Base-by-base conservation (phyloP, 441 rosid species). In the Gossypium armourianum region DNA sequence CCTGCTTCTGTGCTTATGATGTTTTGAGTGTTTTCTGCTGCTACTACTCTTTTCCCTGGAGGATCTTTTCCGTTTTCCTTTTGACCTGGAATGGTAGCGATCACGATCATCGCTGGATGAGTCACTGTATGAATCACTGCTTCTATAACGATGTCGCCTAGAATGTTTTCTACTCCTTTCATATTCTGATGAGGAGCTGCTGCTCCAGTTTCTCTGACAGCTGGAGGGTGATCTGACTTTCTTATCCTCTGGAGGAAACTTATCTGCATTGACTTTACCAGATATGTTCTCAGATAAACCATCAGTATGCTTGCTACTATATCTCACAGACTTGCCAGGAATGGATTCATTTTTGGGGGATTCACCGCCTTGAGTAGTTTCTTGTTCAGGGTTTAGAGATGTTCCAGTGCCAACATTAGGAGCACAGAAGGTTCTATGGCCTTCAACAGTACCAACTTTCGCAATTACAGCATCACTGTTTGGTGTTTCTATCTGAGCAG, bases 11-110 rank as follows among this genome's bases (percentile, higher is more conserved):
- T 79, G 86, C 70, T 75, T 80, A 50, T 32, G 79, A 71, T 78
- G 92, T 74, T 83, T 88, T 20, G 88, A 79, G 72, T 82, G 85
- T 72, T 84, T 90, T 80, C 83, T 88, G 71, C 87, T 81, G 78
- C 86, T 81, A 21, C 89, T 82, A 6, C 78, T 87, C 86, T 88
- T 88, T 63, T 86, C 91, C 63, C 69, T 74, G 13, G 90, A 83
- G 24, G 87, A 86, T 65, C 65, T 79, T 74, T 79, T 80, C 80
- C 76, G 78, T 72, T 83, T 85, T 63, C 82, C 78, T 74, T 85
- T 86, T 3, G 92, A 87, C 63, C 84, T 85, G 21, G 92, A 88
- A 71, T 66, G 55, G 50, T 68, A 24, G 32, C 77, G 82, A 47
- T 81, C 86, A 29, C 71, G 54, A 68, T 81, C 45, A 80, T 86